Base-by-base conservation (phyloP, 2,329 filamentous ascomycete genomes). In the Didymella lethalis region DNA sequence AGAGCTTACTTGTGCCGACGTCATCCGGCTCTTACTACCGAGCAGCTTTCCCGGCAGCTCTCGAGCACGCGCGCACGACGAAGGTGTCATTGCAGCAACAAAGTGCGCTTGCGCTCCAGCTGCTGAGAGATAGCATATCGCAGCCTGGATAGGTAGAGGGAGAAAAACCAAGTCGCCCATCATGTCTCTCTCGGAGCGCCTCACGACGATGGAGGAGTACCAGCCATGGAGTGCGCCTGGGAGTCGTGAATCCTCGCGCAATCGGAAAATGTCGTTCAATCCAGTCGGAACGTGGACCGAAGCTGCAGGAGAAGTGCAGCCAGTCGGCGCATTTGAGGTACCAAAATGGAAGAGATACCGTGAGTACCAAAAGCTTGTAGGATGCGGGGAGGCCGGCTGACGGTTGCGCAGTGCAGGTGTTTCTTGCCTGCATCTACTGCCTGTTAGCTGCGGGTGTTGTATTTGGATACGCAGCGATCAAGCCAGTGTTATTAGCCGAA, bases 361-460 rank as follows among this genome's bases (percentile, higher is more conserved):
- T 85, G 74, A 72, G 82, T 75, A 44, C 14, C 31, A 29, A 11
- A 6, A 29, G 10, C 14, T 34, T 4, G 46, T 43, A 14, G 14
- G 47, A 54, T 34, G 46, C 7, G 41, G 11, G 14, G 34, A 47
- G 34, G 34, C 40, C 41, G 46, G 59, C 68, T 75, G 56, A 75
- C 38, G 7, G 38, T 11, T 26, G 20, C 32, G 56, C 67, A 92
- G 88, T 85, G 16, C 91, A 94, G 78, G 86, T 93, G n/a, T 77
- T 79, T 40, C 80, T 86, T 46, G 89, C 88, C 6, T 86, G 91
- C 1, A 67, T 91, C 11, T 91, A 90, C 73, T 94, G 90, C 75
- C 84, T 93, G 34, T 83, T 96, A 60, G 87, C 90, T 7, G 89
- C 92, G 4, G 93, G 77, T 10, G 71, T 78, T 50, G 76, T 79